Evolutionary conservation across 1,284 basidiomycete species (phyloP).

Genomic region (Ustilago tritici): DNA sequence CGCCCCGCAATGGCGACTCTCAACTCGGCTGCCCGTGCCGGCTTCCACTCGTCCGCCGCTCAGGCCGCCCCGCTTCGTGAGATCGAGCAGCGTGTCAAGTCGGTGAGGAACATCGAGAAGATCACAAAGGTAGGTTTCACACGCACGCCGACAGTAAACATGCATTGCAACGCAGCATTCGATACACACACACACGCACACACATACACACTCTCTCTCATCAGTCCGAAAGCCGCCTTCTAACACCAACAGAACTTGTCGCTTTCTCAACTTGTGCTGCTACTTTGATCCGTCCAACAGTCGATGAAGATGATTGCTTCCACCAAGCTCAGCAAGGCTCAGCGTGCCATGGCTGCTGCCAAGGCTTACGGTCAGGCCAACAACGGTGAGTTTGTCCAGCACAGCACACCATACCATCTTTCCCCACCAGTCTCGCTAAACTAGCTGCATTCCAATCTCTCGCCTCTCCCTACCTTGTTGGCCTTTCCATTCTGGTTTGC

Average conservation of each 20-base stretch:
- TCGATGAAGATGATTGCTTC: slow-evolving; percentile 98
- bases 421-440: background rate
- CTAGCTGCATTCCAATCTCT: slow-evolving; percentile 1
- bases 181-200: background rate
- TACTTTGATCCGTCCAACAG: slow-evolving; percentile 71
- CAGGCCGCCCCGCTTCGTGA: slow-evolving; percentile 98
- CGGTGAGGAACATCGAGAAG: slow-evolving; percentile 95
- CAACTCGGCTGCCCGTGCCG: slow-evolving; percentile 58
- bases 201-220: background rate
- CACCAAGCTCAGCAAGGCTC: slow-evolving; percentile 92
- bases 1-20: slow-evolving; percentile 53
- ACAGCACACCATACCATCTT: background rate
- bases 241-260: slow-evolving; percentile 9
- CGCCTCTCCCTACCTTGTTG: background rate
- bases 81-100: slow-evolving; percentile 96
- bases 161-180: background rate
- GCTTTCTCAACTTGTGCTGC: background rate
- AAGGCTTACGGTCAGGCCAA: slow-evolving; percentile 95
- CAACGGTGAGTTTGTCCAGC: slow-evolving; percentile 76
- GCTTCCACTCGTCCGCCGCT: slow-evolving; percentile 72
- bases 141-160: slow-evolving; percentile 4
- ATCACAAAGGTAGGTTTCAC: slow-evolving; percentile 86
- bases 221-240: slow-evolving; percentile 2
- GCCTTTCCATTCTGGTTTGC: background rate
- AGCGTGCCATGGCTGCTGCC: slow-evolving; percentile 88